Evolutionary conservation across 352 stramenopile genomes (phyloP).

Genomic region (Elongisporangium anandrum): DNA sequence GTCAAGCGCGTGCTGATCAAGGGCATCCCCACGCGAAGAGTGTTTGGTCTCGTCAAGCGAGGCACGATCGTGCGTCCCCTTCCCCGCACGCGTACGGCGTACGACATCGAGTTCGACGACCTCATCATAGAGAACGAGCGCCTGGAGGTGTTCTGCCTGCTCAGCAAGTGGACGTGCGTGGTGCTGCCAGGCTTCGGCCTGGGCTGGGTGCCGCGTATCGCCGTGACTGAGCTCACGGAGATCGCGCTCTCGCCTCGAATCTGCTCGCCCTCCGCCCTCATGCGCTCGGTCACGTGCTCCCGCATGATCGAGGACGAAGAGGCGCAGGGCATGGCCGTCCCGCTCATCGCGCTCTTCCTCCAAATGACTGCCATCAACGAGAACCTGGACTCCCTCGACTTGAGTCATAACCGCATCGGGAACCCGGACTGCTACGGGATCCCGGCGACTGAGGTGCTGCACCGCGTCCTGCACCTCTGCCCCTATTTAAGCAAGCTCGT

Average conservation of each 20-base stretch:
- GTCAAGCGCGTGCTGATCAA: constrained; percentile 46
- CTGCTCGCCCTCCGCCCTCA: constrained; percentile 36
- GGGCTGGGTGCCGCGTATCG: constrained; percentile 40
- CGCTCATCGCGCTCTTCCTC: constrained; percentile 45
- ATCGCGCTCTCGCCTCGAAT: constrained; percentile 46
- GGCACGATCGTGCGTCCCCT: constrained; percentile 35
- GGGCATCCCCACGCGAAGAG: constrained; percentile 34
- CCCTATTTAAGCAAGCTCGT: constrained; percentile 49
- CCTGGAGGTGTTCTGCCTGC: constrained; percentile 48
- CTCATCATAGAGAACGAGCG: constrained; percentile 36
- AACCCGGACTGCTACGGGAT: constrained; percentile 52
- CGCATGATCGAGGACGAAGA: constrained; percentile 52
- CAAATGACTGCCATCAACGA: constrained; percentile 51
- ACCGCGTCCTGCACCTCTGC: constrained; percentile 53
- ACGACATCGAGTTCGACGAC: constrained; percentile 35
- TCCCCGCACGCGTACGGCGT: constrained; percentile 35
- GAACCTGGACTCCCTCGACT: constrained; percentile 46
- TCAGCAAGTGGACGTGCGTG: constrained; percentile 53
- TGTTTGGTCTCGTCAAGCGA: constrained; percentile 46
- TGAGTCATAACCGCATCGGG: constrained; percentile 56
- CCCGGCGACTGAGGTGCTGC: constrained; percentile 38
- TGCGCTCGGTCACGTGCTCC: constrained; percentile 38
- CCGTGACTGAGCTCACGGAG: constrained; percentile 42
- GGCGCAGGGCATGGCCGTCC: constrained; percentile 41
- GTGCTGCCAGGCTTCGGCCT: constrained; percentile 54